Base-by-base conservation (phyloP, 768 basidiomycete genomes). In the Suillus spraguei region DNA sequence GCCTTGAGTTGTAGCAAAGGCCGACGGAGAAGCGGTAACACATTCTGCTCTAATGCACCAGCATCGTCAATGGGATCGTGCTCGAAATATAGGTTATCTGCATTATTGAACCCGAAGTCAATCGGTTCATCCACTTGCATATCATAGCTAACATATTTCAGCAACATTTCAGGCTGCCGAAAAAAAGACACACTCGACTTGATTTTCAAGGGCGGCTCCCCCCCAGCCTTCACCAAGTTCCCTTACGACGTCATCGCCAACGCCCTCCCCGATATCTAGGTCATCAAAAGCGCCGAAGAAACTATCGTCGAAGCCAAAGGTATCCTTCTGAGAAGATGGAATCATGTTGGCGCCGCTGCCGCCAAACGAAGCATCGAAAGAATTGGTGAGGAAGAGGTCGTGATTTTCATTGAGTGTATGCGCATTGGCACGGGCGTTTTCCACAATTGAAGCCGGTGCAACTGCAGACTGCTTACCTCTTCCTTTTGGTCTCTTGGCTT, bases 141-240 rank as follows among this genome's bases (percentile, higher is more conserved):
- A 58, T 58, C 39, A 41, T 41, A 24, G 22, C 56, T 58, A 28
- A 17, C 3, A 32, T 5, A 13, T 41, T 58, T 49, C 9, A 60
- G 44, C 13, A 4, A 28, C 5, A 32, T 28, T 24, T 41, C 39
- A 7, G 22, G 36, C 17, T n/a, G 24, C n/a, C 55, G n/a, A 35
- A 59, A 10, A 6, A n/a, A 13, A 32, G 36, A 69, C 69, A 60
- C 66, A 67, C 69, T 65, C 63, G 63, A 67, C 44, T 60, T 64
- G 70, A 49, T 65, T 64, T 49, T 76, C 76, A 7, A 62, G 1
- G 24, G 39, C 69, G 9, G 76, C 75, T 52, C 77, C 78, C 22
- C 81, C 85, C 90, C 91, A 92, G 28, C 81, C 86, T 68, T 87
- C 86, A 36, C 91, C 92, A 3, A 94, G 79, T 68, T 94, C 91